Base-by-base conservation (phyloP, 208 protist species). In the Trypanosoma platydactyli region DNA sequence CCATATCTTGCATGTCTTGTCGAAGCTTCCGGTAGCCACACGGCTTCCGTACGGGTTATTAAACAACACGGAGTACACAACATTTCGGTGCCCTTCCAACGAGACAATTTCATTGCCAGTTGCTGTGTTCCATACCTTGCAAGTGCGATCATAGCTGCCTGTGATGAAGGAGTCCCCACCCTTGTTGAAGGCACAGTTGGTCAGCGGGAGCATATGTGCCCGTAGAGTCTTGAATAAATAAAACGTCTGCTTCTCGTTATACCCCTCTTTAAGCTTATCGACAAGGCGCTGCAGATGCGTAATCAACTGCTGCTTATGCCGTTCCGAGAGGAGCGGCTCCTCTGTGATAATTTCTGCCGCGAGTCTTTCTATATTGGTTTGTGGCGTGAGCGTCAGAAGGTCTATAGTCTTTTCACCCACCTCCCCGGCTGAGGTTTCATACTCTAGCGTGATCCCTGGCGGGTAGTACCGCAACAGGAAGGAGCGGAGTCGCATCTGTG, bases 131-230 rank as follows among this genome's bases (percentile, higher is more conserved):
- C 94, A 98, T 46, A 98, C 90, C 54, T 98, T 97, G 76, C 92
- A 98, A 1, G 95, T 98, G 52, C 95, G 88, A 69, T 99, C 97
- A 79, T 98, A 98, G 35, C 80, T 92, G 5, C 94, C 94, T 0
- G 97, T 98, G 55, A 98, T 94, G 42, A 99, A 98, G 62, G 88
- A 89, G 20, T 94, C 84, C 20, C 96, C 96, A 22, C 75, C 81
- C 69, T 98, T 98, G 87, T 99, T 98, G 81, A 99, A 98, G 33
- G 94, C 96, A 70, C 96, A 98, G 84, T 98, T 99, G 22, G 97
- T 99, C 48, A 99, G 77, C 12, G 97, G 97, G 20, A 99, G 82
- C 79, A 98, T 93, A 81, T 99, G 97, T 12, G 93, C 95, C 3
- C 89, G 81, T n/a, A 98, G 83, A 22, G 92, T 94, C 71, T 98